phyloP scores from a whole-genome alignment of 345 rosid genomes.

The Luvunga scandens region DNA sequence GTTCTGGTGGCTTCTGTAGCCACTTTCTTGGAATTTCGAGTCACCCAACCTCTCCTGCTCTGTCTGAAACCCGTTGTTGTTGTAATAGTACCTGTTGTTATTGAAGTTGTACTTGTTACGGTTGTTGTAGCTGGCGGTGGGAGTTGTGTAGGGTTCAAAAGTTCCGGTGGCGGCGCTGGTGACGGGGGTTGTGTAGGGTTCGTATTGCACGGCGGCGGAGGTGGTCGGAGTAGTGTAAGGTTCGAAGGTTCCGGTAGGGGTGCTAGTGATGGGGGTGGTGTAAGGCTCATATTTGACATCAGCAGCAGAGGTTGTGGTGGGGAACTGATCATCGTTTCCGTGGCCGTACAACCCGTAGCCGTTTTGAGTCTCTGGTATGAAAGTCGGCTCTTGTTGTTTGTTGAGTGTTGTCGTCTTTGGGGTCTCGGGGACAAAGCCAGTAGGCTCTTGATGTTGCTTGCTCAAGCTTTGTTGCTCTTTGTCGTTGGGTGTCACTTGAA shows the following conservation, averaged over 20 bases:
- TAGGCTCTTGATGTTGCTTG: constrained; percentile 7
- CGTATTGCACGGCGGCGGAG: constrained; percentile 13
- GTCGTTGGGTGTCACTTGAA: constrained; percentile 8
- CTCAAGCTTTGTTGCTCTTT: constrained; percentile 1
- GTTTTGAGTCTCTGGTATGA: constrained; percentile 34
- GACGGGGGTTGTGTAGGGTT: constrained; percentile 26
- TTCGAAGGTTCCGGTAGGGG: not conserved
- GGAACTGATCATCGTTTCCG: constrained; percentile 18
- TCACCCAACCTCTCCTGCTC: constrained; percentile 17
- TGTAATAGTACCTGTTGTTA: constrained; percentile 18
- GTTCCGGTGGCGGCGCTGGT: constrained; percentile 1
- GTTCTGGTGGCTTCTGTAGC: constrained; percentile 19
- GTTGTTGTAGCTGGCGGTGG: not conserved
- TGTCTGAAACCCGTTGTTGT: constrained; percentile 15
- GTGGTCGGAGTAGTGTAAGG: constrained; percentile 17
- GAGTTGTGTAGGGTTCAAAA: constrained; percentile 16
- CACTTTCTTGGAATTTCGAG: constrained; percentile 19
- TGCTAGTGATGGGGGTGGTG: constrained; percentile 16
- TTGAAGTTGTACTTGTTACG: constrained; percentile 10
- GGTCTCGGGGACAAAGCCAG: not conserved
- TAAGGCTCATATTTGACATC: constrained; percentile 18
- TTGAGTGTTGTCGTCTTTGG: not conserved
- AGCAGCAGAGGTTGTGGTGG: constrained; percentile 20
- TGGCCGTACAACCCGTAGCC: constrained; percentile 58
- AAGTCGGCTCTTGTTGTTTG: constrained; percentile 24